phyloP scores from a whole-genome alignment of 1,139 yeast genomes.

The Saccharomyces pastorianus region DNA sequence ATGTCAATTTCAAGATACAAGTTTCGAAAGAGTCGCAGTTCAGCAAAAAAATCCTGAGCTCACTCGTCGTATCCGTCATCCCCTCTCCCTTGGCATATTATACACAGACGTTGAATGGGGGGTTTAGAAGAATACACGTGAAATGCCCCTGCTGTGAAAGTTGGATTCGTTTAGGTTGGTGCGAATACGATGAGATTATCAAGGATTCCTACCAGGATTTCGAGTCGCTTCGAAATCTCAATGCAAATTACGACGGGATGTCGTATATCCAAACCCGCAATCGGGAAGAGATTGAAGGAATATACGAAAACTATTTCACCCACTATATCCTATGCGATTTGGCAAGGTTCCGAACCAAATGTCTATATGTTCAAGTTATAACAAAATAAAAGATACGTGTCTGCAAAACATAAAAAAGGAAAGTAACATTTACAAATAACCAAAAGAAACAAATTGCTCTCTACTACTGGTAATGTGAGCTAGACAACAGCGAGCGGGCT shows the following conservation, averaged over 20 bases:
- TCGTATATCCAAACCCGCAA: slow-evolving; percentile 11
- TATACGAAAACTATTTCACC: slow-evolving; percentile 16
- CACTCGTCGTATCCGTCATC: slow-evolving; percentile 6
- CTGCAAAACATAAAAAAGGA: neutral
- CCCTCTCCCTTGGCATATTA: slow-evolving; percentile 12
- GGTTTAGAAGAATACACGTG: slow-evolving; percentile 15
- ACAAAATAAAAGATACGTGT: neutral
- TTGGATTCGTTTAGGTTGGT: slow-evolving; percentile 18
- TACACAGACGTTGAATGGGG: slow-evolving; percentile 9
- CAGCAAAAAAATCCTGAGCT: slow-evolving; percentile 8
- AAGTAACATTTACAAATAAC: too few relatives aligned
- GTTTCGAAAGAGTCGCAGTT: slow-evolving; percentile 1
- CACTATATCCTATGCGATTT: slow-evolving; percentile 14
- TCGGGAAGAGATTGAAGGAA: slow-evolving; percentile 12
- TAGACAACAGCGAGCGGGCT: too few relatives aligned
- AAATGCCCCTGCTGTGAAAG: slow-evolving; percentile 12
- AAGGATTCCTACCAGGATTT: slow-evolving; percentile 8
- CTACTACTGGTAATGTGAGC: too few relatives aligned
- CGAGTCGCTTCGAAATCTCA: slow-evolving; percentile 8
- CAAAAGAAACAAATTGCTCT: too few relatives aligned
- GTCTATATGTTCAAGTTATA: slow-evolving; percentile 5
- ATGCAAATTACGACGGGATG: slow-evolving; percentile 6
- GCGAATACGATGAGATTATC: slow-evolving; percentile 15
- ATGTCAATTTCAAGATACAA: neutral
- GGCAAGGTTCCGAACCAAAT: slow-evolving; percentile 2